Base-by-base conservation (phyloP, 2,329 filamentous ascomycete species). In the Beauveria caledonica region DNA sequence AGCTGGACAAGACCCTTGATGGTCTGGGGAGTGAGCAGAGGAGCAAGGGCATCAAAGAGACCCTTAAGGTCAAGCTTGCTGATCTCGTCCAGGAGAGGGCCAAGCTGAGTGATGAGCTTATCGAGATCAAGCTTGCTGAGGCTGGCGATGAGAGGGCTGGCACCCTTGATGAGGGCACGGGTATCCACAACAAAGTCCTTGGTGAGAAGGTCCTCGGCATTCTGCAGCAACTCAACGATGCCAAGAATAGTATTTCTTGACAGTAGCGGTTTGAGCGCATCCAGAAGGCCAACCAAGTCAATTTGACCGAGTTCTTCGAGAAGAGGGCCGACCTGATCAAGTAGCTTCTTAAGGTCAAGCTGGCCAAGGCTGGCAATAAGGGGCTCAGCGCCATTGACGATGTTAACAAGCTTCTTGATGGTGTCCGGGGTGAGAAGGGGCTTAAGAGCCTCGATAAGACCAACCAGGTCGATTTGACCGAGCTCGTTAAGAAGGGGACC, bases 351-450 rank as follows among this genome's bases (percentile, higher is more conserved):
- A 15, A 69, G 61, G 15, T 63, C 55, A 10, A 61, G 57, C 6
- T 45, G 33, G 2, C 71, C 57, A 2, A 73, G 65, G 15, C 61
- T 63, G 55, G 69, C 68, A n/a, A 71, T 25, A 19, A 60, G 58
- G 29, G 58, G 58, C 5, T 53, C 49, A 21, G 58, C 58, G 39
- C 58, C 58, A 42, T 44, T 21, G 25, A 60, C 45, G 21, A 60
- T 62, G 40, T 67, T 64, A 40, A 70, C 66, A 40, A 53, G 25
- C 33, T 53, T 53, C 50, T 53, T 53, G 36, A 77, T 65, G 0
- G 70, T 70, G 0, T 72, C 65, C 5, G 69, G 62, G 5, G 68
- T 71, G 0, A 76, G 63, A 0, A 77, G 62, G 0, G 74, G 74
- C 5, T 67, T 67, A 1, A 76, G 50, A 2, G 73, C 69, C 11